Evolutionary conservation across 495 filamentous ascomycete genomes (phyloP), one percentile per base, ranked within the genome.

Genomic region (Neurospora hispaniola): DNA sequence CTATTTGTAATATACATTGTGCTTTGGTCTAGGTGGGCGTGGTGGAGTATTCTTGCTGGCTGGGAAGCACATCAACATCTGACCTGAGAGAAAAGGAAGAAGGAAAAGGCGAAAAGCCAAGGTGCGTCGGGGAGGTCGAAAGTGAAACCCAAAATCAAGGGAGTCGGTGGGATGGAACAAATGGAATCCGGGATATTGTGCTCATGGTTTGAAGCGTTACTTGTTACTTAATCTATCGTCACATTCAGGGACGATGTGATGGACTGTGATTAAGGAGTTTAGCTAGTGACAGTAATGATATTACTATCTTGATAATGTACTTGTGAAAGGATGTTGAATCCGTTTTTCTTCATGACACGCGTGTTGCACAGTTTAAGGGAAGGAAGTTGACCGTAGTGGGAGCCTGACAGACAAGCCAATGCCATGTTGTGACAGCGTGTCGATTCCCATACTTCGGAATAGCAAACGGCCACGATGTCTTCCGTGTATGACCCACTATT

Each of bases 11-110:
- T 71, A 27, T 42, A 41, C 70, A 69, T 69, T 23, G n/a, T 66
- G 78, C 78, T 76, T 54, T 74, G 76, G 78, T 78, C 78, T 71
- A 71, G 54, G 54, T 27, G 54, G 54, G 54, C 54, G 54, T 66
- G 54, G 48, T 59, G 48, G 54, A 35, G 54, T 76, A 72, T 71
- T 70, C 31, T 48, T 43, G 71, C 46, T 72, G 71, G 71, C 46
- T 72, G 59, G 71, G 76, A 73, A 72, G 46, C 46, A 54, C 46
- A 54, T 39, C 39, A 20, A 54, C 20, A 54, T 72, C 23, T 74
- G 74, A 35, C 20, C 42, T 42, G 71, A 42, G 20, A 62, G 59
- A 39, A 71, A 74, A 8, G 70, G 54, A 31, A 16, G 59, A 7
- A 48, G 48, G 43, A 62, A 75, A 40, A 54, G 42, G 46, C 41